These are phyloP conservation scores for Ogataea naganishii DNA, from an alignment of 805 yeast genomes.

Conservation along the genomic window DNA sequence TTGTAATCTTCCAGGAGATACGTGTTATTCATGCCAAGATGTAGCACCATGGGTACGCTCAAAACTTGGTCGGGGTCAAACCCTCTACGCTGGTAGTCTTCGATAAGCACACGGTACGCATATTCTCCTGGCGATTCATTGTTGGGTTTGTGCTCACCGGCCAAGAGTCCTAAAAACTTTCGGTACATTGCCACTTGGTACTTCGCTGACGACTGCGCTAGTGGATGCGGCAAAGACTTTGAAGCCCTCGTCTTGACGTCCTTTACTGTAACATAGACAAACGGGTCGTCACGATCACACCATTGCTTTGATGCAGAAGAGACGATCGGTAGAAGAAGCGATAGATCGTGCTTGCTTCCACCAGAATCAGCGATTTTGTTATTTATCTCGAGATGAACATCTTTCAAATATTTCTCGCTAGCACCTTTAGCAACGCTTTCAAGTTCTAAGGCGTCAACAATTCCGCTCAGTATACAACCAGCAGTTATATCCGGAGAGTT, in stretches of 20 bases:
- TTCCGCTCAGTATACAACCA: constrained; percentile 49
- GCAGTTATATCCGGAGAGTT: constrained; percentile 11
- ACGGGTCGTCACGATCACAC: constrained; percentile 17
- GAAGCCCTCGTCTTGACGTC: constrained; percentile 58
- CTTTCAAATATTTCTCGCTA: constrained; percentile 13
- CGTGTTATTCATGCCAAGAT: constrained; percentile 28
- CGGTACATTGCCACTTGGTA: constrained; percentile 57
- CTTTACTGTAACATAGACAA: constrained; percentile 26
- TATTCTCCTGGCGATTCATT: constrained; percentile 9
- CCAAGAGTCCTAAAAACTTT: constrained; percentile 33
- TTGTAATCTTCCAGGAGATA: constrained; percentile 33
- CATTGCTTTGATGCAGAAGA: constrained; percentile 10
- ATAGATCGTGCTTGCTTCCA: background rate
- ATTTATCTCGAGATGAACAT: constrained; percentile 6
- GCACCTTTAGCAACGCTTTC: constrained; percentile 11
- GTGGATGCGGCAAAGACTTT: constrained; percentile 39
- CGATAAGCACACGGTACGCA: constrained; percentile 33
- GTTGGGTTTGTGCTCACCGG: constrained; percentile 7
- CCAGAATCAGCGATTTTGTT: constrained; percentile 1
- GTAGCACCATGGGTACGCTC: constrained; percentile 28
- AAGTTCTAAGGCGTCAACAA: constrained; percentile 43
- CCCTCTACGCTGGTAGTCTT: constrained; percentile 38
- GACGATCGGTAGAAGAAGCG: constrained; percentile 1
- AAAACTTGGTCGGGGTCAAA: constrained; percentile 42
- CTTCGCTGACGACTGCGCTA: constrained; percentile 40